Percentiles rank a stretch among this genome's conserved stretches.
These are phyloP conservation scores for Geotrichum restrictum DNA, from an alignment of 1,139 yeast genomes.

Conservation along the genomic window DNA sequence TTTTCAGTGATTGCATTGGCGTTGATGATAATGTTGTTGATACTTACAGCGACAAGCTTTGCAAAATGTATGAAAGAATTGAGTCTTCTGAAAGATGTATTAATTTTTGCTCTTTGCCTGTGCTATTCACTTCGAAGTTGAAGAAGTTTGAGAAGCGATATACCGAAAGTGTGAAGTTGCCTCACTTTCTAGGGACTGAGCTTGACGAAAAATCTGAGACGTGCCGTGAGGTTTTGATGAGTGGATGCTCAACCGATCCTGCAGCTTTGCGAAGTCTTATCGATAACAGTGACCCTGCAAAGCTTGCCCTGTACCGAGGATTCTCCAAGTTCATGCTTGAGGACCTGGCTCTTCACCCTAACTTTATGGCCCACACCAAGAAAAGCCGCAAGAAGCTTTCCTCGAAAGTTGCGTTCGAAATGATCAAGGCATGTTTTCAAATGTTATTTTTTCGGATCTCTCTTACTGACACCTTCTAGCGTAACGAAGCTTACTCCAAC, in stretches of 20 bases:
- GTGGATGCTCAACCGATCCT: conserved; percentile 22
- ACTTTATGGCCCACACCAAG: conserved; percentile 6
- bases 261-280: conserved; percentile 17
- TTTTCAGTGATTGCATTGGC: conserved; percentile 23
- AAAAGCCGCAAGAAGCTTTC: conserved; percentile 21
- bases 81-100: conserved; percentile 17
- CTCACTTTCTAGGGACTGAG: conserved; percentile 18
- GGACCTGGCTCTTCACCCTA: conserved; percentile 20
- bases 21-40: conserved; percentile 22
- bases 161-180: conserved; percentile 16
- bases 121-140: conserved; percentile 18
- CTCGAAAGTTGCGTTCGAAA: conserved; percentile 22
- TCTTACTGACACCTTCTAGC: conserved; percentile 15
- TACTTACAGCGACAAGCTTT: conserved; percentile 18
- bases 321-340: conserved; percentile 22
- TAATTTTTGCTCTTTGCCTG: conserved; percentile 19
- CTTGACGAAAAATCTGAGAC: conserved; percentile 19
- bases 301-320: conserved; percentile 22
- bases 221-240: conserved; percentile 21
- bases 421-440: conserved; percentile 19
- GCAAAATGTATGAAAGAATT: conserved; percentile 13
- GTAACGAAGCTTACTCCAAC: conserved; percentile 23
- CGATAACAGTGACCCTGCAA: conserved; percentile 22
- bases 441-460: background rate
- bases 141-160: conserved; percentile 17